phyloP scores from a whole-genome alignment of 495 filamentous ascomycete genomes.

The Penicillium cataractarum region DNA sequence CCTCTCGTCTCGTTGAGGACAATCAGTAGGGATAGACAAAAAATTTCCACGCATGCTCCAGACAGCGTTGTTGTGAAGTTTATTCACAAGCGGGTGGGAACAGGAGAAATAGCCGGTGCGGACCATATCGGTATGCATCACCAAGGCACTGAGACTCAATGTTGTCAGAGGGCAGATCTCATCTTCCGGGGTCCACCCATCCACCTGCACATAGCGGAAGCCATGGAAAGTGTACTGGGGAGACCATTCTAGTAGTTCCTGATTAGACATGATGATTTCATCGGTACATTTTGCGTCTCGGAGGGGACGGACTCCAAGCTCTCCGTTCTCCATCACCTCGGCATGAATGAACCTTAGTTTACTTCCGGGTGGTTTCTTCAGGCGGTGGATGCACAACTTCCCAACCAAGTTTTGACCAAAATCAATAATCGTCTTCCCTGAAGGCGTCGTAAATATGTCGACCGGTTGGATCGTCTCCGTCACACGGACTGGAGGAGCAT shows the following conservation, averaged over 20 bases:
- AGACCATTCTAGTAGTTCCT: too few relatives aligned
- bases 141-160: neutral
- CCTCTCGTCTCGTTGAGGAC: neutral
- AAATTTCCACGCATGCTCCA: neutral
- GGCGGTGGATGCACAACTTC: neutral
- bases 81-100: neutral
- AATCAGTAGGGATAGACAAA: neutral
- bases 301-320: neutral
- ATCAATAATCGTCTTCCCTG: neutral
- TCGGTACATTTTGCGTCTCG: neutral
- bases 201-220: neutral
- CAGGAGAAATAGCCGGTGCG: neutral
- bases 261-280: too few relatives aligned
- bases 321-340: neutral
- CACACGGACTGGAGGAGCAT: neutral
- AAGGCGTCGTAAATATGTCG: neutral
- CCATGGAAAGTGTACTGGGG: neutral
- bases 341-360: neutral
- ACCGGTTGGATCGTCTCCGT: neutral
- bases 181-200: neutral
- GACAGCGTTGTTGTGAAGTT: neutral
- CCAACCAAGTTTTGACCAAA: neutral
- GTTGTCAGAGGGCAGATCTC: neutral
- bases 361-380: neutral
- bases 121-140: neutral